Conservation (phyloP, 2,329 filamentous ascomycete species). For the Ustulina deusta region DNA sequence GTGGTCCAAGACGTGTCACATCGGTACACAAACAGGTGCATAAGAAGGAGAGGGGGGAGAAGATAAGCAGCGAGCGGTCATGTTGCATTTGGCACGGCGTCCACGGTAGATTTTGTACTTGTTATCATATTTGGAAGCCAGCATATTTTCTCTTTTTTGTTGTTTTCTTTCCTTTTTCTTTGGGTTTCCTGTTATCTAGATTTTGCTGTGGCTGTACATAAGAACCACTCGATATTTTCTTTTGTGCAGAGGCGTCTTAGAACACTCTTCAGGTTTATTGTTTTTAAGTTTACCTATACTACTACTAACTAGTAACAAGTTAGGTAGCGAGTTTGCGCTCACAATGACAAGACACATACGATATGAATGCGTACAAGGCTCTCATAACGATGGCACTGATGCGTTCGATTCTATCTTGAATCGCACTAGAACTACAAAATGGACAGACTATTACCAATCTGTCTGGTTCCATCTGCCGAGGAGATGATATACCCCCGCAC, state of each 20-base stretch:
- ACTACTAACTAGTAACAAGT: conserved; percentile 7
- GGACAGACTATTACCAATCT: background rate
- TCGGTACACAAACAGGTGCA: conserved; percentile 15
- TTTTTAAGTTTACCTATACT: conserved; percentile 17
- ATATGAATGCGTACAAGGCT: background rate
- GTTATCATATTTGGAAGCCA: conserved; percentile 32
- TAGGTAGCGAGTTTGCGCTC: conserved; percentile 18
- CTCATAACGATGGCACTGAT: conserved; percentile 6
- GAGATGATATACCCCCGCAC: background rate
- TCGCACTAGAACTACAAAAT: conserved; percentile 12
- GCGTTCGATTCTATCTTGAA: conserved; percentile 23
- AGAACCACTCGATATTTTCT: conserved; percentile 23
- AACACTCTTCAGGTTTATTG: conserved; percentile 12
- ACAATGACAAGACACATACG: conserved; percentile 21
- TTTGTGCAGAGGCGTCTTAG: conserved; percentile 28
- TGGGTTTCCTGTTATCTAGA: conserved; percentile 27
- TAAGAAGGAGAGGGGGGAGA: background rate
- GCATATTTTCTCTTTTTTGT: conserved; percentile 22
- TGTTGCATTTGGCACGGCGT: conserved; percentile 47
- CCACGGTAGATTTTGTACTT: conserved; percentile 40
- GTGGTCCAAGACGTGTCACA: background rate
- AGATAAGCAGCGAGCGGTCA: conserved; percentile 23
- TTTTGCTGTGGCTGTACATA: conserved; percentile 32
- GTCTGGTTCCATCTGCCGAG: background rate
- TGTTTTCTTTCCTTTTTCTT: background rate